Conservation (phyloP, 83 land plant genomes). For the Diphasiastrum complanatum region DNA sequence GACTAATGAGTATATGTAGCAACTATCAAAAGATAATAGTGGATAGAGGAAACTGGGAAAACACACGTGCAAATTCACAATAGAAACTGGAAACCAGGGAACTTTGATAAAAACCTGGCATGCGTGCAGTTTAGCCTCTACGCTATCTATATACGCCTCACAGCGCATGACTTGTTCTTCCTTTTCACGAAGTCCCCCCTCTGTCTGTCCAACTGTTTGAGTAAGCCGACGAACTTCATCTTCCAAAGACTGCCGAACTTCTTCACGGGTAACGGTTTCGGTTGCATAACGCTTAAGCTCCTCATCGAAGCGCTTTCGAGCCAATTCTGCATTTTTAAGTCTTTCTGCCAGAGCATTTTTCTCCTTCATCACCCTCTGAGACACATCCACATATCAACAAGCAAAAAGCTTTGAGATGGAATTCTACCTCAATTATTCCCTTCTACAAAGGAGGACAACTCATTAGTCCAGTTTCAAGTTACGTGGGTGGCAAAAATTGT, state of each 20-base stretch:
- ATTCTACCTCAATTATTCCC: no score
- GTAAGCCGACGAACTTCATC: slow-evolving; percentile 80
- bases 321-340: slow-evolving; percentile 83
- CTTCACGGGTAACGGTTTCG: slow-evolving; percentile 72
- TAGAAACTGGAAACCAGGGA: background rate
- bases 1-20: no score
- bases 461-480: background rate
- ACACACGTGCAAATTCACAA: background rate
- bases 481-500: background rate
- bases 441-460: background rate
- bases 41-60: background rate
- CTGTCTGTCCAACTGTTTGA: slow-evolving; percentile 82
- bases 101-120: slow-evolving; percentile 53
- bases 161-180: slow-evolving; percentile 85
- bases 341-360: slow-evolving; percentile 88
- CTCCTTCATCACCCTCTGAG: slow-evolving; percentile 86
- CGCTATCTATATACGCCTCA: slow-evolving; percentile 77
- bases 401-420: no score
- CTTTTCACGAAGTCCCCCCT: slow-evolving; percentile 82
- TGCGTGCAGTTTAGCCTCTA: slow-evolving; percentile 77
- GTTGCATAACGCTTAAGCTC: slow-evolving; percentile 81
- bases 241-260: slow-evolving; percentile 77
- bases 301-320: slow-evolving; percentile 80
- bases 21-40: background rate
- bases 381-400: background rate